phyloP scores from a whole-genome alignment of 202 grass and related monocot species.

The Zizania palustris region DNA sequence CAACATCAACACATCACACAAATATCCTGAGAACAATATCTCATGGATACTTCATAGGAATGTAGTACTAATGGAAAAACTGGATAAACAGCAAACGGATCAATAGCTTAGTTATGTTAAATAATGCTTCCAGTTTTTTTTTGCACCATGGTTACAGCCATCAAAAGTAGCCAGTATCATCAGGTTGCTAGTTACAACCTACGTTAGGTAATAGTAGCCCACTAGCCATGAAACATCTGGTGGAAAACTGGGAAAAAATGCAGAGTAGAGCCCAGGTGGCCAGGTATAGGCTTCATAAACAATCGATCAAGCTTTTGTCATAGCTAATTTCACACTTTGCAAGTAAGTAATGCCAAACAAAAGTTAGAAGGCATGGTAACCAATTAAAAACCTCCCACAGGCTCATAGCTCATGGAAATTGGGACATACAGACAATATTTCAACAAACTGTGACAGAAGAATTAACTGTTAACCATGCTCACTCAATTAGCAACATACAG shows the following conservation, averaged over 20 bases:
- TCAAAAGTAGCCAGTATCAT: not conserved
- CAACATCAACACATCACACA: too few relatives aligned
- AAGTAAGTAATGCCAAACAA: slow-evolving; percentile 32
- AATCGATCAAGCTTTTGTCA: slow-evolving; percentile 20
- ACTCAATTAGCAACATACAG: not conserved
- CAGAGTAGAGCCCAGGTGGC: not conserved
- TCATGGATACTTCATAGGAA: too few relatives aligned
- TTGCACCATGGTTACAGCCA: not conserved
- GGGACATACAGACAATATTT: not conserved
- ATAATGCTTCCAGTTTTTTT: not conserved
- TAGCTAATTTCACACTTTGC: not conserved
- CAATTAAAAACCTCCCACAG: not conserved
- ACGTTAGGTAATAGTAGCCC: too few relatives aligned
- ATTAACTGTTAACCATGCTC: not conserved
- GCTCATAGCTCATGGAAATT: slow-evolving; percentile 2
- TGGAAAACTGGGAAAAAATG: slow-evolving; percentile 9
- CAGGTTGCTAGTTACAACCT: too few relatives aligned
- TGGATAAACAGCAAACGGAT: not conserved
- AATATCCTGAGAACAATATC: too few relatives aligned
- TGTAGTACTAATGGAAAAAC: too few relatives aligned
- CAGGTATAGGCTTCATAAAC: not conserved
- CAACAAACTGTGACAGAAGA: not conserved
- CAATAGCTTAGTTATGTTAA: not conserved
- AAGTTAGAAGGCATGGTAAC: not conserved
- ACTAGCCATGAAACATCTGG: not conserved